Evolutionary conservation across 2,329 filamentous ascomycete species (phyloP).

Genomic region (Exophiala bonariae): DNA sequence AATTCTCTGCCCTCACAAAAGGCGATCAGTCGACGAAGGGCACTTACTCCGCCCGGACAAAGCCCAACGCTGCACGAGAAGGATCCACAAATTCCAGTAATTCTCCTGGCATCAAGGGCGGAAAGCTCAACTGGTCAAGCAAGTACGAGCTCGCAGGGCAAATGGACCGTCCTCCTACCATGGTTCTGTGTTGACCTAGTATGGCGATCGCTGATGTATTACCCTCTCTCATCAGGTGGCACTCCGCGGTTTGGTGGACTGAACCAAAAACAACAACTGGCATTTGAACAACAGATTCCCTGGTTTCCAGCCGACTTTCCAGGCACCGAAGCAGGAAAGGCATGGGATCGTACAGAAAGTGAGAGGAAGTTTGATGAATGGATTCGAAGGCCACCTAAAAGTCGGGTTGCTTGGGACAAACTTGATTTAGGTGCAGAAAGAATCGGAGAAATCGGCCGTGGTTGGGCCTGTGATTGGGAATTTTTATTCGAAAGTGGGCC

Average conservation of each 20-base stretch:
- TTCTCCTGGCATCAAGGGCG: slow-evolving; percentile 54
- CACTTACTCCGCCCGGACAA: slow-evolving; percentile 61
- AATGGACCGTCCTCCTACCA: slow-evolving; percentile 81
- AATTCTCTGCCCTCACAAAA: slow-evolving; percentile 72
- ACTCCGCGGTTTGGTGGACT: slow-evolving; percentile 82
- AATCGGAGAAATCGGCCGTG: slow-evolving; percentile 79
- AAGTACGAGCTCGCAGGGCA: slow-evolving; percentile 59
- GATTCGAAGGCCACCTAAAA: slow-evolving; percentile 78
- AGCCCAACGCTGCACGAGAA: slow-evolving; percentile 56
- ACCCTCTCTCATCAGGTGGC: slow-evolving; percentile 73
- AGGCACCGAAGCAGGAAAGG: slow-evolving; percentile 73
- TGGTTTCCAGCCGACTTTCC: slow-evolving; percentile 88
- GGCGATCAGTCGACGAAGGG: slow-evolving; percentile 74
- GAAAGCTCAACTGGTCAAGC: slow-evolving; percentile 43
- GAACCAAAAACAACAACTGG: slow-evolving; percentile 74
- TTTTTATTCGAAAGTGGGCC: slow-evolving; percentile 50
- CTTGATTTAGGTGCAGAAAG: slow-evolving; percentile 71
- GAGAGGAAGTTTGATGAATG: slow-evolving; percentile 62
- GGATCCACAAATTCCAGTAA: slow-evolving; percentile 77
- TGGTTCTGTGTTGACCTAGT: slow-evolving; percentile 86
- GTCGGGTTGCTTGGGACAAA: slow-evolving; percentile 72
- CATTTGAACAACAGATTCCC: slow-evolving; percentile 73
- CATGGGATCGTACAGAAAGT: slow-evolving; percentile 72
- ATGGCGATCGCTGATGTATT: slow-evolving; percentile 85
- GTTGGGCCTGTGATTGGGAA: slow-evolving; percentile 84